Conservation (phyloP, 208 protist species). For the Leishmania mexicana region DNA sequence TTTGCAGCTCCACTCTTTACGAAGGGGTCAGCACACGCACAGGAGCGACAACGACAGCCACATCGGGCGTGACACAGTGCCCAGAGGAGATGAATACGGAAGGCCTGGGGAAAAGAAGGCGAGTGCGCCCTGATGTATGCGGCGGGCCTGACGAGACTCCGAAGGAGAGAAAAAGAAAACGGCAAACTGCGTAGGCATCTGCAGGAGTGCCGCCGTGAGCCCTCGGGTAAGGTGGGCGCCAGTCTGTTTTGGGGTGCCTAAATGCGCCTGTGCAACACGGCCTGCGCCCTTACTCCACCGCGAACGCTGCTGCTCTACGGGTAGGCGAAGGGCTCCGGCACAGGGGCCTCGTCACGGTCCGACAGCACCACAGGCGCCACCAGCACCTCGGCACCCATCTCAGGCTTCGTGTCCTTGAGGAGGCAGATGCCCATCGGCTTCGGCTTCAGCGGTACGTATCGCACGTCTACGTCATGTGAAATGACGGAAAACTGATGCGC, state of each 20-base stretch:
- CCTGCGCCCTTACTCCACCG: background rate
- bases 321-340: constrained; percentile 83
- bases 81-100: background rate
- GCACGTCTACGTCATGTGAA: constrained; percentile 66
- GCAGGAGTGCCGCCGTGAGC: background rate
- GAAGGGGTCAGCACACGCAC: background rate
- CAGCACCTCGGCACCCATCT: constrained; percentile 50
- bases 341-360: constrained; percentile 56
- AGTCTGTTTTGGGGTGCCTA: background rate
- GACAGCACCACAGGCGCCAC: constrained; percentile 52
- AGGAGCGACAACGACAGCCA: background rate
- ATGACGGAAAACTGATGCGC: constrained; percentile 73
- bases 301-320: constrained; percentile 40
- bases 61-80: background rate
- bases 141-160: too few relatives aligned
- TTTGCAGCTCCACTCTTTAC: background rate
- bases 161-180: background rate
- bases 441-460: constrained; percentile 79
- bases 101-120: background rate
- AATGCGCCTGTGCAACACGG: background rate
- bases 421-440: constrained; percentile 78
- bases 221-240: background rate
- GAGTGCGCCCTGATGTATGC: background rate
- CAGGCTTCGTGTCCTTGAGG: constrained; percentile 71
- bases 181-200: background rate